Evolutionary conservation across 306 rosid genomes (phyloP).

Genomic region (Cucumis cinereus): DNA sequence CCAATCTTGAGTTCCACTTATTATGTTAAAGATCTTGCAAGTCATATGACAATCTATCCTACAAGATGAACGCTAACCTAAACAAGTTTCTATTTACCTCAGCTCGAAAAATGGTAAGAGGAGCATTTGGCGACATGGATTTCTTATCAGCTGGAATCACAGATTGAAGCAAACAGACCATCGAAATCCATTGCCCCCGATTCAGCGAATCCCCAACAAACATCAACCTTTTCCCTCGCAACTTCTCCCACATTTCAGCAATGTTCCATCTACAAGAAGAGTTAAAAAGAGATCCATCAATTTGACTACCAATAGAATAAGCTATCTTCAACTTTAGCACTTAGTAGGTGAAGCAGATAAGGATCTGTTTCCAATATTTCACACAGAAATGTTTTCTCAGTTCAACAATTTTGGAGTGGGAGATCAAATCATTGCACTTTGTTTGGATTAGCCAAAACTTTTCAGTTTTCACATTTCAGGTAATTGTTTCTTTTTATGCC

Average conservation of each 20-base stretch:
- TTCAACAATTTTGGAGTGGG: too few relatives aligned
- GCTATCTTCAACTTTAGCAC: background rate
- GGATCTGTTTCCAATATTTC: background rate
- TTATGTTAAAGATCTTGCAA: background rate
- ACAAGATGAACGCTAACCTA: background rate
- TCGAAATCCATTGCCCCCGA: constrained; percentile 96
- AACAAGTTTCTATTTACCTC: constrained; percentile 35
- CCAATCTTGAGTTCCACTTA: background rate
- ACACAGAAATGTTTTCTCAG: background rate
- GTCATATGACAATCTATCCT: background rate
- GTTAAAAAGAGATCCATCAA: constrained; percentile 13
- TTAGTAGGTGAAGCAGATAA: background rate
- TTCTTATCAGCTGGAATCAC: constrained; percentile 72
- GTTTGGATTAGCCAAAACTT: too few relatives aligned
- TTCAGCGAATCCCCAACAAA: constrained; percentile 97
- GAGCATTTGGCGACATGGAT: constrained; percentile 91
- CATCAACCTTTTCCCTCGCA: constrained; percentile 85
- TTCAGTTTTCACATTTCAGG: background rate
- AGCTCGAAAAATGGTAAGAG: constrained; percentile 79
- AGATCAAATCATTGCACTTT: too few relatives aligned
- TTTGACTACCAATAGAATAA: background rate
- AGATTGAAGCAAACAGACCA: constrained; percentile 87
- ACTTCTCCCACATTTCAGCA: constrained; percentile 84
- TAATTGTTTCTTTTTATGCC: background rate
- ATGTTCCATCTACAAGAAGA: constrained; percentile 48